phyloP scores from a whole-genome alignment of 495 filamentous ascomycete genomes.

The Melanomma pulvis-pyrius region DNA sequence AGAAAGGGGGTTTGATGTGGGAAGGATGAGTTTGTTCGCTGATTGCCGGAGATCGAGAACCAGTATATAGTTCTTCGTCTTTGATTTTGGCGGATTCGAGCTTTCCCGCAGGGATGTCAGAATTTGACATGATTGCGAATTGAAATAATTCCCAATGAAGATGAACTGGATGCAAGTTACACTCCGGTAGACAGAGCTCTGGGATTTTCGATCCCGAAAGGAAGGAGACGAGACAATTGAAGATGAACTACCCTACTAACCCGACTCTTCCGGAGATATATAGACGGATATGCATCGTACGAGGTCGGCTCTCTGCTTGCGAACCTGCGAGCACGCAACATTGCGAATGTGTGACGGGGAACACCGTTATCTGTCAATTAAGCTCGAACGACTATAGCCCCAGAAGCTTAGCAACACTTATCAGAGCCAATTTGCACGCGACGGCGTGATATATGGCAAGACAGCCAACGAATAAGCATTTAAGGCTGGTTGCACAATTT shows the following conservation, averaged over 20 bases:
- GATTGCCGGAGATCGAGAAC: background rate
- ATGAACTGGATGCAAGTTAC: too few species aligned
- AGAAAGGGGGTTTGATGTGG: constrained; percentile 9
- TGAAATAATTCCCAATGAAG: background rate
- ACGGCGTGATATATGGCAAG: too few species aligned
- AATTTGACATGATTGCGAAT: background rate
- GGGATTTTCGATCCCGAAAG: too few species aligned
- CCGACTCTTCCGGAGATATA: too few species aligned
- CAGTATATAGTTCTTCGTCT: background rate
- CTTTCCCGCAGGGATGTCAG: background rate
- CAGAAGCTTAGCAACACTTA: background rate
- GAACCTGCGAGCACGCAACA: constrained; percentile 4
- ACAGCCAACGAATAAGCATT: too few species aligned
- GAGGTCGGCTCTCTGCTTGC: background rate
- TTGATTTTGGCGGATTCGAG: background rate
- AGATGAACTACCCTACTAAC: too few species aligned
- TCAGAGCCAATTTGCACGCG: too few species aligned
- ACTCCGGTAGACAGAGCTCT: too few species aligned
- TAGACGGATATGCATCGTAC: too few species aligned
- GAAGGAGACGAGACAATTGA: background rate
- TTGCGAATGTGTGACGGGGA: background rate
- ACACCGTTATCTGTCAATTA: background rate
- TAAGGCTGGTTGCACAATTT: constrained; percentile 18
- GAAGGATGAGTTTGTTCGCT: background rate
- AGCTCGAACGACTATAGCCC: background rate